Evolutionary conservation across 2,329 filamentous ascomycete species (phyloP), one percentile per base, ranked within the genome.

Genomic region (Podosphaera fusca): DNA sequence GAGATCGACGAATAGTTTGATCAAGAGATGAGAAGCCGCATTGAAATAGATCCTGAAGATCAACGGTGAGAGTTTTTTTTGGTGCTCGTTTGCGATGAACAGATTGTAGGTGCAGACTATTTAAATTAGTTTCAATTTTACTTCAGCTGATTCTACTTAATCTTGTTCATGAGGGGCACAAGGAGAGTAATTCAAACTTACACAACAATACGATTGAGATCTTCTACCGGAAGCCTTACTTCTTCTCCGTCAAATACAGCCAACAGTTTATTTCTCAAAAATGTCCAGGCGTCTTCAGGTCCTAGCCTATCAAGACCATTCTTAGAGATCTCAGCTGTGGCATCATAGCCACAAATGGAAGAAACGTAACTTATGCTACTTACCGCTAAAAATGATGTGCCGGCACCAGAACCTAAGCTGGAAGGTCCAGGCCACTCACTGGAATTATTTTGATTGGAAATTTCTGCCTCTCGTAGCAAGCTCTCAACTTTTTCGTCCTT

Each of bases 11-110:
- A 21, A 96, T 72, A 0, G 86, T 89, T 61, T 89, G 85, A 63
- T 95, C 90, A 2, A 98, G 75, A 1, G 85, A 88, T 35, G 78
- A 75, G 66, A 96, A 98, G 1, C 92, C 92, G 0, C 85, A 84
- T n/a, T 75, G 71, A 1, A 92, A 72, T 3, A 92, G 74, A 62
- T 90, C 85, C 55, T 81, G 75, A 7, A 92, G 69, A 63, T 92
- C 86, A 61, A 90, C 85, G 9, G 90, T 72, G 58, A 92, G 78
- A 45, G 81, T 72, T 55, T 80, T 79, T 54, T 4, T 36, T 0
- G 85, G 84, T 0, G 80, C 77, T 47, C 85, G 77, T 58, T 82
- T 81, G 65, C 87, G 81, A 55, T 90, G 78, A 66, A 85, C 89
- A 59, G 81, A 82, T 64, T 85, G 80, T 10, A 92, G 80, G 65